A percentile compares a stretch with the other conserved stretches of the same genome.
Conservation (phyloP, 2,329 filamentous ascomycete species). For the Trichoderma afroharzianum region DNA sequence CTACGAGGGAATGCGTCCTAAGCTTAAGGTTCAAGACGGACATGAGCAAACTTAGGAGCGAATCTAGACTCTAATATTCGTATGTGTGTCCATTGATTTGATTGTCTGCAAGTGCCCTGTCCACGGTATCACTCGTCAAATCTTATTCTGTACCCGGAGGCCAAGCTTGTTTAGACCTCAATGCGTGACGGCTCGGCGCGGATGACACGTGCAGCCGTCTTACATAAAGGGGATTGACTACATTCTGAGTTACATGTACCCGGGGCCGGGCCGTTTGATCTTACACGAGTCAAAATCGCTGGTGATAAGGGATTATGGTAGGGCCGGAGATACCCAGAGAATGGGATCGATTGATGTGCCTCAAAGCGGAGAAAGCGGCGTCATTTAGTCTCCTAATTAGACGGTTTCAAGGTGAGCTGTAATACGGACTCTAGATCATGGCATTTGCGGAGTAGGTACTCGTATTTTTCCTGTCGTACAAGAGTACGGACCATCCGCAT, state of each 20-base stretch:
- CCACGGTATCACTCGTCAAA: neutral
- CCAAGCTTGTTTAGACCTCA: neutral
- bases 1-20: neutral
- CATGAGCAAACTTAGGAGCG: neutral
- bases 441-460: neutral
- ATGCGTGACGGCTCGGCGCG: constrained; percentile 12
- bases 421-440: neutral
- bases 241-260: neutral
- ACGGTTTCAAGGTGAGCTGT: constrained; percentile 2
- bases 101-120: neutral
- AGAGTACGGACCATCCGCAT: neutral
- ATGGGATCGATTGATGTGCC: neutral
- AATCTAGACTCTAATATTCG: neutral
- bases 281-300: neutral
- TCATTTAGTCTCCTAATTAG: neutral
- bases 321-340: neutral
- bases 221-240: neutral
- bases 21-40: neutral
- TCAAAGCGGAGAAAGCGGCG: neutral
- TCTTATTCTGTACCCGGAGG: neutral
- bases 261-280: neutral
- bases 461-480: neutral
- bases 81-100: neutral
- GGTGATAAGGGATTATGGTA: neutral
- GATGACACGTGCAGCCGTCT: neutral